Percentiles rank a stretch among this genome's conserved stretches.
These are phyloP conservation scores for Lasiodiplodia sp. DNA, from an alignment of 2,329 filamentous ascomycete species.

Conservation along the genomic window DNA sequence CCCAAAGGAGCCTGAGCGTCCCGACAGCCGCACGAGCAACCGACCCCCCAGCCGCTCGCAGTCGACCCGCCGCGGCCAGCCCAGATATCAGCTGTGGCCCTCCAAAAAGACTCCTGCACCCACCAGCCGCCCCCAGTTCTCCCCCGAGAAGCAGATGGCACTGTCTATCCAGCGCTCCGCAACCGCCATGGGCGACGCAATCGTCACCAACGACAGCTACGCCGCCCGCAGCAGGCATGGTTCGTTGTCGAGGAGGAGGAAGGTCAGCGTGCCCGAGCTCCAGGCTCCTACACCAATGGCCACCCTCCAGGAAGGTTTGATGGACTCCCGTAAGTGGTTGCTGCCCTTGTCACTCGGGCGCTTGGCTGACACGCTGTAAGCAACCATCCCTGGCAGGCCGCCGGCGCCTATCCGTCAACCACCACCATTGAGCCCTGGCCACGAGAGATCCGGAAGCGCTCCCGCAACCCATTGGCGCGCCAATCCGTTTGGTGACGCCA, in stretches of 20 bases:
- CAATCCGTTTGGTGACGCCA: conserved; percentile 50
- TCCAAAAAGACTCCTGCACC: conserved; percentile 29
- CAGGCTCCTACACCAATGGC: conserved; percentile 44
- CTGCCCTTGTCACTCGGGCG: neutral
- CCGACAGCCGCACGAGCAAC: conserved; percentile 19
- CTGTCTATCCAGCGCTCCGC: conserved; percentile 48
- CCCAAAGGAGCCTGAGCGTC: conserved; percentile 16
- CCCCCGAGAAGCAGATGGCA: conserved; percentile 44
- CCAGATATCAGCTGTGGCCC: conserved; percentile 49
- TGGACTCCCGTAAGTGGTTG: conserved; percentile 50
- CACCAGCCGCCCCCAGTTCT: conserved; percentile 7
- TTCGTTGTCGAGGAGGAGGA: conserved; percentile 48
- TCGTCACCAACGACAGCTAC: conserved; percentile 41
- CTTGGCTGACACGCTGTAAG: conserved; percentile 34
- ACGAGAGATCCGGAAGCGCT: conserved; percentile 50
- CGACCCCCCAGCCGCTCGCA: conserved; percentile 6
- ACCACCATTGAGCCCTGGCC: conserved; percentile 36
- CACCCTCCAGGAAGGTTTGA: conserved; percentile 46
- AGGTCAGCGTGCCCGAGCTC: conserved; percentile 51
- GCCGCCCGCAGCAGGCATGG: conserved; percentile 46
- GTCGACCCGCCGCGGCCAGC: conserved; percentile 27
- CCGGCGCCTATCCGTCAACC: conserved; percentile 41
- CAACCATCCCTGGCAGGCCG: conserved; percentile 51
- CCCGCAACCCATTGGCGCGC: conserved; percentile 42
- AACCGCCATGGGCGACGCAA: conserved; percentile 51